Evolutionary conservation across 169 alveolate species (phyloP).

Genomic region (Perkinsus chesapeaki): DNA sequence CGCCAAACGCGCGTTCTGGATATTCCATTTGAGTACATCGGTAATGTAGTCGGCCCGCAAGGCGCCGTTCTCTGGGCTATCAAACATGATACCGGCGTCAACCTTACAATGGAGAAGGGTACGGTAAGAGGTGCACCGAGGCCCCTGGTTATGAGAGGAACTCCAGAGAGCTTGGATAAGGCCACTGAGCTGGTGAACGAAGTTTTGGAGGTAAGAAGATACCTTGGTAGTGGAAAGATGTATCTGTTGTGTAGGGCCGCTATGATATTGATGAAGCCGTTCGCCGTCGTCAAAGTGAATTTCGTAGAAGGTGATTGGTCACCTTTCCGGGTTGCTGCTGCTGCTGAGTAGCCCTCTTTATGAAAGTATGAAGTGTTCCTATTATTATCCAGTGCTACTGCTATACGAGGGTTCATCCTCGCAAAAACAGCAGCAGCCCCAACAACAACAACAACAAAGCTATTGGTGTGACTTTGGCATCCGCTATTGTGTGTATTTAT

Average conservation of each 20-base stretch:
- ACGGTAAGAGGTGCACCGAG: not conserved
- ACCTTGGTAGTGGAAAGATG: not conserved
- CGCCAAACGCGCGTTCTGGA: conserved; percentile 4
- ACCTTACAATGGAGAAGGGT: not conserved
- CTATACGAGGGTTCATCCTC: too few relatives aligned
- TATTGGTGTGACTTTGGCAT: too few relatives aligned
- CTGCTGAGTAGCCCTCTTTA: too few relatives aligned
- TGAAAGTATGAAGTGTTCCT: too few relatives aligned
- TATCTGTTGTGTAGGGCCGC: not conserved
- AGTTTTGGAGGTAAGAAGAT: not conserved
- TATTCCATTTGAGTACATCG: not conserved
- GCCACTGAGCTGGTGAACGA: not conserved
- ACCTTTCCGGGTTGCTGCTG: not conserved
- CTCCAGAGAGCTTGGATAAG: not conserved
- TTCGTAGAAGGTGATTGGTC: not conserved
- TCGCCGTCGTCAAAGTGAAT: not conserved
- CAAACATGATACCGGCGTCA: not conserved
- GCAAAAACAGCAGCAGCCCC: too few relatives aligned
- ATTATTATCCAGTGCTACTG: too few relatives aligned
- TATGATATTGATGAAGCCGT: not conserved
- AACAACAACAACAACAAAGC: too few relatives aligned
- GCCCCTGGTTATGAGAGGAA: not conserved
- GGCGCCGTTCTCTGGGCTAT: not conserved
- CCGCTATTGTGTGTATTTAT: too few relatives aligned
- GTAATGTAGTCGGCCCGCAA: not conserved